Conservation (phyloP, 805 yeast genomes). For the Cyberlindnera bimundalis region DNA sequence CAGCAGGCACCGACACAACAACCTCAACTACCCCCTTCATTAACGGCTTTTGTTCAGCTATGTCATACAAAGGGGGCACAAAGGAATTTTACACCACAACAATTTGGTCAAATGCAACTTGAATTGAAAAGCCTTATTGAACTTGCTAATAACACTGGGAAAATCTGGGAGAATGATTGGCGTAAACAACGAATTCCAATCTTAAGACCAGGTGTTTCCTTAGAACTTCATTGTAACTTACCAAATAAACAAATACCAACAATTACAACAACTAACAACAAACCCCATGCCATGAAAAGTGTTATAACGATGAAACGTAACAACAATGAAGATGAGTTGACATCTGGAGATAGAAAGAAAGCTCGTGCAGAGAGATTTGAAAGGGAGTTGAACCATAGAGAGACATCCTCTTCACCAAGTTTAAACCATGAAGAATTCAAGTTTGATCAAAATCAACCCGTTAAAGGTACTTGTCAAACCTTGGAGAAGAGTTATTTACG, state of each 20-base stretch:
- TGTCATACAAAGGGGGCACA: slow-evolving; percentile 22
- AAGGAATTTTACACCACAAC: slow-evolving; percentile 11
- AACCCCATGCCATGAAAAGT: neutral
- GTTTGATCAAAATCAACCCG: slow-evolving; percentile 32
- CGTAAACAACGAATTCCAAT: slow-evolving; percentile 26
- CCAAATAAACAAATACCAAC: slow-evolving; percentile 6
- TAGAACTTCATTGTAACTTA: slow-evolving; percentile 19
- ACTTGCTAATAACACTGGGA: slow-evolving; percentile 22
- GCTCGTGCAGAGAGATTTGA: slow-evolving; percentile 37
- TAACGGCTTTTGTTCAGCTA: slow-evolving; percentile 22
- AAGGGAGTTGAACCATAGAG: slow-evolving; percentile 16
- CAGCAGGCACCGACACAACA: slow-evolving; percentile 4
- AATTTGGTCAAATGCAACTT: slow-evolving; percentile 20
- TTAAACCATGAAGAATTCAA: slow-evolving; percentile 29
- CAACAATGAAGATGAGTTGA: slow-evolving; percentile 16
- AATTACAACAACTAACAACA: slow-evolving; percentile 2
- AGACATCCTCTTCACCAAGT: slow-evolving; percentile 22
- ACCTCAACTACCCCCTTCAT: slow-evolving; percentile 20
- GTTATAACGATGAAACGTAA: neutral
- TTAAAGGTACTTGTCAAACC: slow-evolving; percentile 61
- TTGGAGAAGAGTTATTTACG: slow-evolving; percentile 80
- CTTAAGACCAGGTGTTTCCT: slow-evolving; percentile 10
- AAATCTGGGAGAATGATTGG: slow-evolving; percentile 30
- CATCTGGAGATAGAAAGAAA: slow-evolving; percentile 29
- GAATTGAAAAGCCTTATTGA: slow-evolving; percentile 28